phyloP scores from a whole-genome alignment of 495 filamentous ascomycete genomes.

The Annulohypoxylon bovei region DNA sequence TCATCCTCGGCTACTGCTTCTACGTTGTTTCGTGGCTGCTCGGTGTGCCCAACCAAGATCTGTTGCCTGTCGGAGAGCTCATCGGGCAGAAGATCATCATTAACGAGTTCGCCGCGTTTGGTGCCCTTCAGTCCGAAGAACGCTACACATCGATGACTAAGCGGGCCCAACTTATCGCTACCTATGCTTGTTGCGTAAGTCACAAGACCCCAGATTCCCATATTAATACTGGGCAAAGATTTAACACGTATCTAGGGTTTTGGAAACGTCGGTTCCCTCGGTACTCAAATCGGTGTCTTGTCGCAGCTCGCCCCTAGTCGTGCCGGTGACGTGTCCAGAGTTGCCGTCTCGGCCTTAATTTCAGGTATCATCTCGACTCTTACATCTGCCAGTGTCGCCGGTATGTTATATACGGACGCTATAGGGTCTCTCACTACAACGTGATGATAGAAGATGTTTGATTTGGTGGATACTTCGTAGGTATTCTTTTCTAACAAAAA shows the following conservation, averaged over 20 bases:
- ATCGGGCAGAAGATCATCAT: constrained; percentile 86
- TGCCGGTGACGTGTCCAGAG: constrained; percentile 75
- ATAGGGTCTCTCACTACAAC: constrained; percentile 20
- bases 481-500: neutral
- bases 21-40: constrained; percentile 88
- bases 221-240: constrained; percentile 47
- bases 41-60: constrained; percentile 78
- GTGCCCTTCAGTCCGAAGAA: constrained; percentile 56
- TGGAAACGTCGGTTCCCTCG: constrained; percentile 82
- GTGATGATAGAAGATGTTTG: neutral
- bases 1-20: constrained; percentile 84
- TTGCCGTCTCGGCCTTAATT: constrained; percentile 81
- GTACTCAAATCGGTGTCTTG: constrained; percentile 87
- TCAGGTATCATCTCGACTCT: constrained; percentile 82
- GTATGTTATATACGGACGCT: constrained; percentile 57
- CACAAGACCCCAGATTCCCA: constrained; percentile 46
- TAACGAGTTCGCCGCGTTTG: constrained; percentile 76
- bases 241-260: constrained; percentile 61
- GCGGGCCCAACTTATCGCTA: constrained; percentile 77
- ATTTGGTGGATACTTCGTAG: neutral
- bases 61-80: constrained; percentile 77
- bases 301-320: constrained; percentile 80
- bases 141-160: constrained; percentile 66
- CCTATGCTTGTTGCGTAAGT: constrained; percentile 70
- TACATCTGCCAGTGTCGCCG: constrained; percentile 83